Conservation (phyloP, 2,329 filamentous ascomycete genomes). For the Fusarium hostae region DNA sequence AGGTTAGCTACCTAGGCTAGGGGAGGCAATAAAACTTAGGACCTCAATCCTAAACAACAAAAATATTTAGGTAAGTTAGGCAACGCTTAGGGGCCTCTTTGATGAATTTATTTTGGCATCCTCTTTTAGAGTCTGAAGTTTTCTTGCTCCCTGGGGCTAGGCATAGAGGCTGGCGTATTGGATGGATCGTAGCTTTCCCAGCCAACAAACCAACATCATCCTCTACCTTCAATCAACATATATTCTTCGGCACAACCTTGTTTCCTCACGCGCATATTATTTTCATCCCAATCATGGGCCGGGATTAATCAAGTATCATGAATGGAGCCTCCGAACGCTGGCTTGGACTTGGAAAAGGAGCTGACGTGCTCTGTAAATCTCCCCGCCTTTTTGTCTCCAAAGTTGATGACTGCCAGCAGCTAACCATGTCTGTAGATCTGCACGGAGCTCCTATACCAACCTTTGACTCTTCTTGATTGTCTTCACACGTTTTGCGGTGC, state of each 20-base stretch:
- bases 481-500: constrained; percentile 96
- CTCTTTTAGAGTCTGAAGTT: too few relatives aligned
- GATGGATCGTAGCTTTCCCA: constrained; percentile 16
- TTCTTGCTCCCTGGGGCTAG: too few relatives aligned
- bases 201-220: constrained; percentile 24
- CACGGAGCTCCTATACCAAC: constrained; percentile 92
- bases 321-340: constrained; percentile 64
- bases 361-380: constrained; percentile 85
- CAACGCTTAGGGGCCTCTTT: too few relatives aligned
- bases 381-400: constrained; percentile 28
- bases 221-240: constrained; percentile 25
- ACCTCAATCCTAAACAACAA: too few relatives aligned
- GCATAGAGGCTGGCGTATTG: not conserved
- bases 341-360: constrained; percentile 87
- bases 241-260: constrained; percentile 14
- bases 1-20: not conserved
- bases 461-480: constrained; percentile 90
- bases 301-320: constrained; percentile 44
- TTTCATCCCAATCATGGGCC: constrained; percentile 30
- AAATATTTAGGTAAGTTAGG: too few relatives aligned
- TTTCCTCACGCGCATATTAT: constrained; percentile 8
- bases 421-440: constrained; percentile 75
- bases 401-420: constrained; percentile 14
- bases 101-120: too few relatives aligned
- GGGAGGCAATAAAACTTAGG: too few relatives aligned